phyloP scores from a whole-genome alignment of 768 basidiomycete genomes.

The Russula earlei region DNA sequence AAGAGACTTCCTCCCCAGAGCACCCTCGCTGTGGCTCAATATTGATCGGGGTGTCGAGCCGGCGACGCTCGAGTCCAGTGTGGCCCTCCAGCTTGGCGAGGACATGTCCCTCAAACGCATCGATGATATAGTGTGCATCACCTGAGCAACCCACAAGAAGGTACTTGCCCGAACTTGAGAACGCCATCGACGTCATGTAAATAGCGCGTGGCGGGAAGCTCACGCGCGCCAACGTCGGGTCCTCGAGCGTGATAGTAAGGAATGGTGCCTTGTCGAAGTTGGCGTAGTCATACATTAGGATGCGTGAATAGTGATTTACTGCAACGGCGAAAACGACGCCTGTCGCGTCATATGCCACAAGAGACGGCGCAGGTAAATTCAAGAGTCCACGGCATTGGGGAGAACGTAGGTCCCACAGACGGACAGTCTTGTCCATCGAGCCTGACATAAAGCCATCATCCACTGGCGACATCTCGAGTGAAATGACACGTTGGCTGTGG shows the following conservation, averaged over 20 bases:
- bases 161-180: constrained; percentile 85
- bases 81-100: constrained; percentile 83
- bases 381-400: constrained; percentile 71
- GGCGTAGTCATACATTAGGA: constrained; percentile 76
- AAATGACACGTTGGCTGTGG: constrained; percentile 82
- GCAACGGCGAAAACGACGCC: constrained; percentile 83
- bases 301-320: constrained; percentile 72
- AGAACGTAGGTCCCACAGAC: constrained; percentile 89
- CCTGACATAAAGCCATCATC: constrained; percentile 96
- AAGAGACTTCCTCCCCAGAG: constrained; percentile 89
- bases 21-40: constrained; percentile 68
- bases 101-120: constrained; percentile 79
- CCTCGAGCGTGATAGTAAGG: constrained; percentile 70
- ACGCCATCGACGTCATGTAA: constrained; percentile 83
- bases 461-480: constrained; percentile 83
- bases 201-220: constrained; percentile 83
- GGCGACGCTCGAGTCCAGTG: constrained; percentile 68
- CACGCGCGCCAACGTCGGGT: constrained; percentile 62
- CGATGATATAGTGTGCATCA: constrained; percentile 86
- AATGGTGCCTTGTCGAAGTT: constrained; percentile 93
- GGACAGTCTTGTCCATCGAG: constrained; percentile 88
- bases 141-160: constrained; percentile 89
- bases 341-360: constrained; percentile 75
- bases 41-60: constrained; percentile 34
- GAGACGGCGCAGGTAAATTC: constrained; percentile 61